These are phyloP conservation scores for Extremus antarcticus DNA, from an alignment of 495 filamentous ascomycete species.

Conservation along the genomic window DNA sequence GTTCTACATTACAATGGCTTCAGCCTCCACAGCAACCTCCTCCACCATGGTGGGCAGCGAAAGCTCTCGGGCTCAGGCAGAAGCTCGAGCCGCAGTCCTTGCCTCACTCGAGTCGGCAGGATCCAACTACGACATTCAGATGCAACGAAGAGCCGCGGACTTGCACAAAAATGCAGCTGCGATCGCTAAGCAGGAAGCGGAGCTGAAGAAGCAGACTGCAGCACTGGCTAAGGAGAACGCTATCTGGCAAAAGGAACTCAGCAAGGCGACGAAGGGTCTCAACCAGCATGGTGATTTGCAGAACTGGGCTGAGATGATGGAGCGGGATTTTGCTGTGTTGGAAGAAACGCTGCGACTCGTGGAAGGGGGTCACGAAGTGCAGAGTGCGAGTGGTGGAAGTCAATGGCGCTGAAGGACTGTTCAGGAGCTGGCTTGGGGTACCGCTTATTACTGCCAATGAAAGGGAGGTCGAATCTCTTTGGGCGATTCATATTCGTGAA, in stretches of 20 bases:
- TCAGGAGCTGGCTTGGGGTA: background rate
- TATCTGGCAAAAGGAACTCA: constrained; percentile 55
- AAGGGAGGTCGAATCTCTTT: too few species aligned
- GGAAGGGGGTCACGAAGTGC: constrained; percentile 30
- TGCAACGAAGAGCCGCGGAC: constrained; percentile 60
- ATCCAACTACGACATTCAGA: constrained; percentile 51
- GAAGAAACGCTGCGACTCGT: constrained; percentile 75
- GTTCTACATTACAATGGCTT: constrained; percentile 7
- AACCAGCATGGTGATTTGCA: constrained; percentile 95
- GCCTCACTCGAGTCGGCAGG: constrained; percentile 69
- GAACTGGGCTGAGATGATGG: constrained; percentile 96
- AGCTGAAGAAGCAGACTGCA: constrained; percentile 52
- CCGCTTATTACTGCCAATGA: too few species aligned
- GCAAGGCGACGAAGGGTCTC: constrained; percentile 56
- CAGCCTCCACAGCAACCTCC: constrained; percentile 11
- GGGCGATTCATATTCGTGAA: too few species aligned
- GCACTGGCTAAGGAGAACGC: constrained; percentile 62
- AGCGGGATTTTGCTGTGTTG: constrained; percentile 76
- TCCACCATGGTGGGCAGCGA: constrained; percentile 9
- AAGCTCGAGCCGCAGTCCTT: constrained; percentile 66
- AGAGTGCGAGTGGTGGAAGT: constrained; percentile 20
- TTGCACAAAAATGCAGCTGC: constrained; percentile 63
- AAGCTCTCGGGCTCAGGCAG: constrained; percentile 27
- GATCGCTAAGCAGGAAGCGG: constrained; percentile 61
- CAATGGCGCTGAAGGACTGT: constrained; percentile 7